Evolutionary conservation across 345 rosid species (phyloP), one percentile per base, ranked within the genome.

Genomic region (Conringia planisiliqua): DNA sequence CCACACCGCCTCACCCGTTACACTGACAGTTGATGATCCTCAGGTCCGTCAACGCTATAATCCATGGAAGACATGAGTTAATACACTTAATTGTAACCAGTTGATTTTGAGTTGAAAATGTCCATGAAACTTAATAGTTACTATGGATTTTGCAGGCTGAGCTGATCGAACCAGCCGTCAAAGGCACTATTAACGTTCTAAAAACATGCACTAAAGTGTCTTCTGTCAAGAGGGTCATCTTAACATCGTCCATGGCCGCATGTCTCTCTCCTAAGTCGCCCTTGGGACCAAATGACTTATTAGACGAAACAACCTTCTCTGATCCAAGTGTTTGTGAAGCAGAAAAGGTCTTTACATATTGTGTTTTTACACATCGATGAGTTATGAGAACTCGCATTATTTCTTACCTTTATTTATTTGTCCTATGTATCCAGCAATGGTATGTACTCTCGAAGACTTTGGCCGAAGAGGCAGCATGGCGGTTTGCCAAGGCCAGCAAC

Each of bases 1-100:
- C 71, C 93, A 86, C 73, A 74, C 83, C 0, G 97, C 92, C 3
- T 74, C 91, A 43, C 97, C 75, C 17, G 81, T 84, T 38, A 7
- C 24, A 6, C 10, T 83, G 33, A 54, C 71, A 73, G 54, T 75
- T 32, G 33, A 64, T 67, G 70, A 79, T 17, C 83, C 82, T 67
- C 62, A 83, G 89, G 89, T 80, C 38, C 36, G 20, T 66, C 10
- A 35, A 7, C 16, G 8, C 40, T 40, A 40, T 66, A 27, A 62
- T 6, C n/a, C 29, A n/a, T 6, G 7, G 35, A 32, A 7, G 4
- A 26, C 36, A 43, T 29, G 11, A 16, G n/a, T 16, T 5, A 22
- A 10, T 7, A 7, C 35, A 18, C 33, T 33, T 3, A 22, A 22
- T 2, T 22, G 7, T 22, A 62, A 4, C 16, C 5, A 27, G n/a